Evolutionary conservation across 176 grass and related monocot genomes (phyloP), one percentile per base, ranked within the genome.

Genomic region (Oryza officinalis): DNA sequence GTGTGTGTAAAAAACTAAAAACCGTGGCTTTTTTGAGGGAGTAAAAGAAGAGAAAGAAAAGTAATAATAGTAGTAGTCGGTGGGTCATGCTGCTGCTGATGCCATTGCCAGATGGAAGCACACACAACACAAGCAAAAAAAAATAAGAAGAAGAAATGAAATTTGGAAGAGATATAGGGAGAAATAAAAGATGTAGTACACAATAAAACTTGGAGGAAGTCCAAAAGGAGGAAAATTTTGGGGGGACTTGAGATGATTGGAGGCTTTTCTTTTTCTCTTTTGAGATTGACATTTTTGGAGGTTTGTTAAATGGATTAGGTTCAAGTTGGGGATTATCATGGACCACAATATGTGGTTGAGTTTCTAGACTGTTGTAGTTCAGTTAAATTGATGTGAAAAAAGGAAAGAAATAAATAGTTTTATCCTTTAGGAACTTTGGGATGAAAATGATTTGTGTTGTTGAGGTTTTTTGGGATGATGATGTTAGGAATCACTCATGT

Each of bases 231-330:
- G 40, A 30, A 54, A 40, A 37, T 50, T 69, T 35, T 35, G 28
- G 10, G 43, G 23, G 13, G 27, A 20, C 49, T 47, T 63, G 14
- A 3, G 63, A 67, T 47, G 76, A 40, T 33, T 8, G 63, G 7
- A 33, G 1, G 10, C 35, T 46, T 5, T 59, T 73, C 13, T 17
- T 22, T 20, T 54, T 14, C 18, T 46, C 65, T 20, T 3, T 4
- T 26, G 87, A 80, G 59, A 52, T 31, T 6, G 87, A 89, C 83
- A 30, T 81, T 43, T 33, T 82, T 90, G 83, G 88, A 78, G 52
- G 52, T 57, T 57, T 57, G 52, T 57, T 57, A 57, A 57, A 57
- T 57, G 52, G 52, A 57, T 57, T 18, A 57, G 52, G 52, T 49
- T 86, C 31, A 41, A 27, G 43, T 23, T 72, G 25, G 37, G 79